A percentile compares a stretch with the other conserved stretches of the same genome.
Conservation (phyloP, 192 early-diverging fungal genomes). For the Funneliformis mosseae region DNA sequence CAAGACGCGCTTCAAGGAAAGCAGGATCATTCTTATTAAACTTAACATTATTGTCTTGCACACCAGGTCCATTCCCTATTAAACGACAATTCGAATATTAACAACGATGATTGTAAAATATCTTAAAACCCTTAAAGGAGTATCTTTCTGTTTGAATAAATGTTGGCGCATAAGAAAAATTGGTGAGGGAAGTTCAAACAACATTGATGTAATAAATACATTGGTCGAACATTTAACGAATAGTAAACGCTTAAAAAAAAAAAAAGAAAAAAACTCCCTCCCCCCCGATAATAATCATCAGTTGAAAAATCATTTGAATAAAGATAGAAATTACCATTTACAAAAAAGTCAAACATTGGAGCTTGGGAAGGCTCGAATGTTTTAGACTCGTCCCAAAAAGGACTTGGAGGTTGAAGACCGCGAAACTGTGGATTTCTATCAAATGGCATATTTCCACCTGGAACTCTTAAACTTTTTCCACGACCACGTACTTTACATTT, state of each 20-base stretch:
- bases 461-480: background rate
- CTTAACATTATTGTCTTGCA: background rate
- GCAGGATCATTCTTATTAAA: constrained; percentile 12
- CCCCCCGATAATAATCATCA: background rate
- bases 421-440: background rate
- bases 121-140: no score
- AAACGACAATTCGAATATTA: background rate
- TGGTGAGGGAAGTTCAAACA: no score
- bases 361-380: background rate
- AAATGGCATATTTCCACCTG: background rate
- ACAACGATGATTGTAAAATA: no score
- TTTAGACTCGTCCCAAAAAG: background rate
- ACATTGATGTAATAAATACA: no score
- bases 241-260: no score
- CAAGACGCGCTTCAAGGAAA: constrained; percentile 37
- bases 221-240: no score
- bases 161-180: no score
- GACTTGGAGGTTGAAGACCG: background rate
- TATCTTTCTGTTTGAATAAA: no score
- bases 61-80: background rate
- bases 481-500: background rate
- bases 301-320: background rate
- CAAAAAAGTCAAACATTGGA: background rate
- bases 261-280: no score
- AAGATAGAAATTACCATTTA: background rate